phyloP scores from a whole-genome alignment of 345 rosid genomes.

The Eucalyptus globulus region DNA sequence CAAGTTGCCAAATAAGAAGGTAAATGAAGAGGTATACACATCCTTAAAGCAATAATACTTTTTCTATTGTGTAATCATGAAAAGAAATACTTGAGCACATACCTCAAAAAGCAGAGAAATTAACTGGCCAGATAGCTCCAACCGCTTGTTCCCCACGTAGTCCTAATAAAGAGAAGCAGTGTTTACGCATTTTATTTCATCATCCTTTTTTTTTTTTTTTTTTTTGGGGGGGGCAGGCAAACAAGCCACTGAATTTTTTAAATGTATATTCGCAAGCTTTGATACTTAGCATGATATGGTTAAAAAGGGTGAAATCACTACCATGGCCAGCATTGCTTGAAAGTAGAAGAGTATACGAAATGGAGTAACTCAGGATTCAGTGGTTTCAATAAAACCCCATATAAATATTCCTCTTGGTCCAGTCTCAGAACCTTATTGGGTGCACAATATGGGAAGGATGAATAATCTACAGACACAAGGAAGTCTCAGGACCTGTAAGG shows the following conservation, averaged over 20 bases:
- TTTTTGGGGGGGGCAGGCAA: neutral
- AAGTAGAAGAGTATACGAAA: neutral
- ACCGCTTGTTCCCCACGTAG: constrained; percentile 92
- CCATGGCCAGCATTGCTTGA: neutral
- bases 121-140: constrained; percentile 90
- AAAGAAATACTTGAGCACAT: neutral
- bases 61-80: neutral
- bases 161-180: constrained; percentile 28
- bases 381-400: neutral
- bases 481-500: neutral
- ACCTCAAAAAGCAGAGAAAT: constrained; percentile 96
- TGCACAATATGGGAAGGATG: neutral
- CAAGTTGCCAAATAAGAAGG: neutral
- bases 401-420: neutral
- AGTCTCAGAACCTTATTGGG: neutral
- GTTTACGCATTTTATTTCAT: neutral
- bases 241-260: neutral
- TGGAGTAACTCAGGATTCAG: neutral
- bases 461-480: neutral
- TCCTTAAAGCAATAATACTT: neutral
- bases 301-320: neutral
- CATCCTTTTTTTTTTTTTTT: neutral
- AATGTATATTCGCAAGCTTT: neutral
- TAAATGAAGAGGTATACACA: neutral
- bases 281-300: neutral